Conservation (phyloP, 805 yeast genomes). For the Candida ponderosae region DNA sequence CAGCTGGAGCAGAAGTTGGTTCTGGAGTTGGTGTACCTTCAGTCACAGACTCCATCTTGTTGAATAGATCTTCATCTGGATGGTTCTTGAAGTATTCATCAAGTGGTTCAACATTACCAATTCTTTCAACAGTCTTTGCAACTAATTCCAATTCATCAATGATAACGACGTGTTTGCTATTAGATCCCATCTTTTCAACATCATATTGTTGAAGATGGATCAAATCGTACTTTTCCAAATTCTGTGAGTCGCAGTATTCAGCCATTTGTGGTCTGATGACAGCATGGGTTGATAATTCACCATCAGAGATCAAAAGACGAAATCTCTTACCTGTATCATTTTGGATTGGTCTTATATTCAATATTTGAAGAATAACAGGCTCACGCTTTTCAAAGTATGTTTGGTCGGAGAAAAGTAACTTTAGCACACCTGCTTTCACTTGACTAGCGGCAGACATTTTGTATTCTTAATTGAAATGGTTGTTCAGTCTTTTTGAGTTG, state of each 20-base stretch:
- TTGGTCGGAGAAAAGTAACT: slow-evolving; percentile 13
- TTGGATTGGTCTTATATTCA: slow-evolving; percentile 27
- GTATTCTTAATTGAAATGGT: not conserved
- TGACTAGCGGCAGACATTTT: not conserved
- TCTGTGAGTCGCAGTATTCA: slow-evolving; percentile 34
- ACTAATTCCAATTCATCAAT: slow-evolving; percentile 17
- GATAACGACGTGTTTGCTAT: slow-evolving; percentile 22
- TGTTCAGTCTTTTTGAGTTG: too few species aligned
- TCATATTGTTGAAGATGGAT: slow-evolving; percentile 33
- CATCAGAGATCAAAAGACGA: slow-evolving; percentile 45
- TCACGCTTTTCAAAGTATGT: slow-evolving; percentile 10
- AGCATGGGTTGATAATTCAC: slow-evolving; percentile 41
- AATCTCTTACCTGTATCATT: slow-evolving; percentile 34
- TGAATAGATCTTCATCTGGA: slow-evolving; percentile 40
- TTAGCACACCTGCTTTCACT: slow-evolving; percentile 8
- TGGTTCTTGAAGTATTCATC: slow-evolving; percentile 54
- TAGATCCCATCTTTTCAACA: slow-evolving; percentile 30
- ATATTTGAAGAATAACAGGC: slow-evolving; percentile 28
- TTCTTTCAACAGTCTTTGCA: slow-evolving; percentile 28
- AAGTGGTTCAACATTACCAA: slow-evolving; percentile 31
- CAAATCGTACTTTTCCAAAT: slow-evolving; percentile 37
- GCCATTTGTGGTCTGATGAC: slow-evolving; percentile 44
- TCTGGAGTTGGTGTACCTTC: too few species aligned
- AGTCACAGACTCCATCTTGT: slow-evolving; percentile 10
- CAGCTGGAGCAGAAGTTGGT: slow-evolving; percentile 10